These are phyloP conservation scores for Sclerotiophoma versabilis DNA, from an alignment of 2,329 filamentous ascomycete species.

Conservation along the genomic window DNA sequence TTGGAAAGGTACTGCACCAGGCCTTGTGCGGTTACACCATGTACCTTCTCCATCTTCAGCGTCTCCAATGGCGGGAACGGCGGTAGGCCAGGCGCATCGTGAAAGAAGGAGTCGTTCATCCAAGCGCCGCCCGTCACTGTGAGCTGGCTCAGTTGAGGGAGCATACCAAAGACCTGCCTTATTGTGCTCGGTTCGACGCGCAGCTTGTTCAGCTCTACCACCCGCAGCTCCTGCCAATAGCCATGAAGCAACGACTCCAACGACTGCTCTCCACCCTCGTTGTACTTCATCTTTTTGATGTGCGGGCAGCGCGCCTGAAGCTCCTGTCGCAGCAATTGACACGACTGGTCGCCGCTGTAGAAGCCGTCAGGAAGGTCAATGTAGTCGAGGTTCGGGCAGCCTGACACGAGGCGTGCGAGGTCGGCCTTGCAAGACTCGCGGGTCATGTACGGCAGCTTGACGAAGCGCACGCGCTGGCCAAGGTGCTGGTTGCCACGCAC, in stretches of 20 bases:
- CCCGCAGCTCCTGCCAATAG: constrained; percentile 74
- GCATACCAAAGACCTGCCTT: constrained; percentile 71
- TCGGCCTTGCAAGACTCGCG: constrained; percentile 85
- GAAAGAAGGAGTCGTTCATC: constrained; percentile 80
- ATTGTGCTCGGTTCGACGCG: constrained; percentile 74
- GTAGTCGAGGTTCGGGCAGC: constrained; percentile 83
- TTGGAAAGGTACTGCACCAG: constrained; percentile 72
- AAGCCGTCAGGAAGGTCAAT: constrained; percentile 90
- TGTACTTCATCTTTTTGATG: constrained; percentile 88
- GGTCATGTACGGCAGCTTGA: constrained; percentile 95
- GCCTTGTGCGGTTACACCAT: constrained; percentile 74
- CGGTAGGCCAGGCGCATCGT: constrained; percentile 69
- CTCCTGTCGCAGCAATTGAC: constrained; percentile 79
- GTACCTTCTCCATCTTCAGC: constrained; percentile 74
- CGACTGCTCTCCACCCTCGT: constrained; percentile 76
- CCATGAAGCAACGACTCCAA: constrained; percentile 73
- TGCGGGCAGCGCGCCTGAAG: constrained; percentile 83
- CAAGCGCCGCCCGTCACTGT: constrained; percentile 74
- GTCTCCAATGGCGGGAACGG: constrained; percentile 77
- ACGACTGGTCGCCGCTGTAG: constrained; percentile 79
- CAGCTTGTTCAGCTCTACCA: constrained; percentile 73
- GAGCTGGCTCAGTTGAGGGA: constrained; percentile 74
- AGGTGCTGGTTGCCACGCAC: constrained; percentile 78
- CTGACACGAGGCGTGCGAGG: constrained; percentile 83
- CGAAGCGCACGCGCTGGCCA: constrained; percentile 73